Evolutionary conservation across 2,329 filamentous ascomycete species (phyloP).

Genomic region (Calonectria pseudoreteaudii): DNA sequence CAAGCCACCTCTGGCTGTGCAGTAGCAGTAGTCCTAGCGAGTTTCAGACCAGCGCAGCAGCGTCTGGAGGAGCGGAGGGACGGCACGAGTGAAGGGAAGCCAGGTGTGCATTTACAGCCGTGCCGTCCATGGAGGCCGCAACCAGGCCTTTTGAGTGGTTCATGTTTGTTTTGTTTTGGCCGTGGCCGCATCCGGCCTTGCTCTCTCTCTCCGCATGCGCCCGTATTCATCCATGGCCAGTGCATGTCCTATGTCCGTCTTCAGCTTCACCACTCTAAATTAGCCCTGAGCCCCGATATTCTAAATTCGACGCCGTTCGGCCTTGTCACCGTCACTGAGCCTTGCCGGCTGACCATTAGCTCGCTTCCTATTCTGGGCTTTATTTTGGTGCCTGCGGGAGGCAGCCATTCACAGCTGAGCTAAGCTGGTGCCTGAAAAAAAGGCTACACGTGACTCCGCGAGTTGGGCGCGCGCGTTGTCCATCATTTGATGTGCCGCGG

Average conservation of each 20-base stretch:
- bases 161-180: not conserved
- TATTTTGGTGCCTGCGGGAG: conserved; percentile 17
- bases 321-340: not conserved
- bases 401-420: conserved; percentile 7
- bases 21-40: conserved; percentile 28
- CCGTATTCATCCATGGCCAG: not conserved
- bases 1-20: conserved; percentile 31
- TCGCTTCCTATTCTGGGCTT: conserved; percentile 1
- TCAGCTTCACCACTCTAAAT: not conserved
- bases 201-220: conserved; percentile 2
- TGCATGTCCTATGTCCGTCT: not conserved
- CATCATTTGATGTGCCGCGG: not conserved
- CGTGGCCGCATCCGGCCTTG: conserved; percentile 9
- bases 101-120: not conserved
- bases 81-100: conserved; percentile 12
- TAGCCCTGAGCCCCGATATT: not conserved
- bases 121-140: not conserved
- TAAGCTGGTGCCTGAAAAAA: conserved; percentile 19
- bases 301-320: conserved; percentile 1
- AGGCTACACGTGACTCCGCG: conserved; percentile 42
- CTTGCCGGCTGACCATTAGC: not conserved
- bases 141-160: conserved; percentile 4
- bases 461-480: conserved; percentile 35
- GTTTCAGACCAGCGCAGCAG: conserved; percentile 33
- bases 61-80: conserved; percentile 14